Percentiles rank a stretch among this genome's conserved stretches.
phyloP scores from a whole-genome alignment of 768 basidiomycete genomes.

The Saitozyma sp. region DNA sequence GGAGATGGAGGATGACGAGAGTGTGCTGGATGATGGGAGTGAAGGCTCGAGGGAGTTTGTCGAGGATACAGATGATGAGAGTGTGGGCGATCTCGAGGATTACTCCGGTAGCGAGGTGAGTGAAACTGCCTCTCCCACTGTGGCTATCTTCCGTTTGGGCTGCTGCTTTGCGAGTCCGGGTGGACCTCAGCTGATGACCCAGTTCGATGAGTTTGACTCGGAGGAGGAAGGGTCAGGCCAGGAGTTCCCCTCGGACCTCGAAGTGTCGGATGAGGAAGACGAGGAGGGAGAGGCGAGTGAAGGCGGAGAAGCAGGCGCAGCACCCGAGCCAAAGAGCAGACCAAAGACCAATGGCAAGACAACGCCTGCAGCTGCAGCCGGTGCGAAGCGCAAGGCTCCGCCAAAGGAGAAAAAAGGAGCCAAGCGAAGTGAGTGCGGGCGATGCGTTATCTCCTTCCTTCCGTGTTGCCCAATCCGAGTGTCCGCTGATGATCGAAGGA shows the following conservation, averaged over 20 bases:
- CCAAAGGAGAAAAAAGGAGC: slow-evolving; percentile 26
- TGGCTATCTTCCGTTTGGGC: no score
- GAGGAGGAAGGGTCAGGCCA: slow-evolving; percentile 40
- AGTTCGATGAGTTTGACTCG: slow-evolving; percentile 49
- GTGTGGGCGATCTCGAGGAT: slow-evolving; percentile 64
- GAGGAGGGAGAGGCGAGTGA: slow-evolving; percentile 52
- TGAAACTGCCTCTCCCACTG: no score
- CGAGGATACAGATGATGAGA: slow-evolving; percentile 69
- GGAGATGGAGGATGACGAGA: slow-evolving; percentile 56
- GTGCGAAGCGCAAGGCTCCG: slow-evolving; percentile 48
- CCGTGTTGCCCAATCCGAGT: no score
- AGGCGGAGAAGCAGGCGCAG: slow-evolving; percentile 58
- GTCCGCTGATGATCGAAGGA: slow-evolving; percentile 4
- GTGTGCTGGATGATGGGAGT: slow-evolving; percentile 56
- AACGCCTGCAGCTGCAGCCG: slow-evolving; percentile 41
- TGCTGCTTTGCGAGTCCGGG: no score
- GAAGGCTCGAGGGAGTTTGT: slow-evolving; percentile 62
- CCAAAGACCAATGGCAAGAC: slow-evolving; percentile 62
- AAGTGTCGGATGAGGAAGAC: slow-evolving; percentile 54
- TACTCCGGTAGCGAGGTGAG: slow-evolving; percentile 16
- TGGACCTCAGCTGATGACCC: slow-evolving; percentile 1
- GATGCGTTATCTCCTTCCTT: no score
- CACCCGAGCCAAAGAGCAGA: slow-evolving; percentile 56
- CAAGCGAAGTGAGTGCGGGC: slow-evolving; percentile 32
- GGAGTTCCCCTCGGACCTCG: slow-evolving; percentile 47